These are phyloP conservation scores for Erythrophleum fordii DNA, from an alignment of 306 rosid species.

Conservation along the genomic window DNA sequence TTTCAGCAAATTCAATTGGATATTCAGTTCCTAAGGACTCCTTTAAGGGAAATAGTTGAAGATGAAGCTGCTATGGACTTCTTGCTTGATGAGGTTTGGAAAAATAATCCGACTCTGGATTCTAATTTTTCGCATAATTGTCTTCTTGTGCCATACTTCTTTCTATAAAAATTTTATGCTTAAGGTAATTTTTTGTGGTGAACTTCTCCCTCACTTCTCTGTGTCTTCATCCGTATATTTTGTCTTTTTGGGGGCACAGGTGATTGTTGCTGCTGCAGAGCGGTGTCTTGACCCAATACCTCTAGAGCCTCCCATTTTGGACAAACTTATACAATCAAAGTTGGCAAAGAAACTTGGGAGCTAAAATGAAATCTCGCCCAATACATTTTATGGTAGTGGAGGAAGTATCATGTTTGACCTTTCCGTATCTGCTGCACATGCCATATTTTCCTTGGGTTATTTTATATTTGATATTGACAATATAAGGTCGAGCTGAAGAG, in stretches of 20 bases:
- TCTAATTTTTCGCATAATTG: slow-evolving; percentile 15
- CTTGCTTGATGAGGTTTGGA: slow-evolving; percentile 89
- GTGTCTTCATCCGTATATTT: slow-evolving; percentile 2
- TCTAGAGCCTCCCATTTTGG: slow-evolving; percentile 85
- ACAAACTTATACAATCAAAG: slow-evolving; percentile 84
- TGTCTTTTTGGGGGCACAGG: slow-evolving; percentile 53
- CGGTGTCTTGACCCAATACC: slow-evolving; percentile 92
- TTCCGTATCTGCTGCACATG: background rate
- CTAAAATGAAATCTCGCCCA: slow-evolving; percentile 53
- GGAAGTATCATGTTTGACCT: background rate
- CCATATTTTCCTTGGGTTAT: background rate
- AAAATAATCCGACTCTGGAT: slow-evolving; percentile 13
- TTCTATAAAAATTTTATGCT: background rate
- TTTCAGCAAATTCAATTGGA: slow-evolving; percentile 97
- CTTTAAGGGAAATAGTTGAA: slow-evolving; percentile 76
- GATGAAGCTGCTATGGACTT: slow-evolving; percentile 92
- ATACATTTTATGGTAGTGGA: slow-evolving; percentile 31
- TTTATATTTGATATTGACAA: slow-evolving; percentile 7
- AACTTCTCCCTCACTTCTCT: slow-evolving; percentile 3
- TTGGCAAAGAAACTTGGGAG: slow-evolving; percentile 62
- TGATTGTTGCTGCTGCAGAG: slow-evolving; percentile 85
- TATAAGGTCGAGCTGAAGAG: background rate
- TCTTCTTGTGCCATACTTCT: background rate
- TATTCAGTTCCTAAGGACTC: slow-evolving; percentile 80
- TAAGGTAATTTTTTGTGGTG: background rate